These are phyloP conservation scores for Primulina tabacum DNA, from an alignment of 257 asterid species.

Conservation along the genomic window DNA sequence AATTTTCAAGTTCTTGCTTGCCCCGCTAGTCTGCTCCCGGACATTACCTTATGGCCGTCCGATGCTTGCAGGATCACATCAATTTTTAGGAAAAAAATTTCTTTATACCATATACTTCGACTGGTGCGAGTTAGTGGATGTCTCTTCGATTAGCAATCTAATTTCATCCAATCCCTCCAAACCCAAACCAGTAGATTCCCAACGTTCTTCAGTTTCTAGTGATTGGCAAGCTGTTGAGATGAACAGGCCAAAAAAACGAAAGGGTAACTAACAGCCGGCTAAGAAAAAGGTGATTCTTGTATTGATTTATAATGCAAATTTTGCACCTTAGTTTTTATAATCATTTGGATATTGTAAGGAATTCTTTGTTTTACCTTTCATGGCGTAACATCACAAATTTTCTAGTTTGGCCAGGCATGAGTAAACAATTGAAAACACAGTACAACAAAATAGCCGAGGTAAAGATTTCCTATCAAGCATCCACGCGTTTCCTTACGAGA, in stretches of 20 bases:
- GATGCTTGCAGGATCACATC: not conserved
- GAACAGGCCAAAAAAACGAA: not conserved
- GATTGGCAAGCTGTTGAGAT: not conserved
- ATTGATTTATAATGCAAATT: not conserved
- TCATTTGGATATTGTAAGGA: not conserved
- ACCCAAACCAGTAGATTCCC: not conserved
- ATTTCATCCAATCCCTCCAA: not conserved
- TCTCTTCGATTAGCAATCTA: too few species aligned
- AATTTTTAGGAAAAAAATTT: not conserved
- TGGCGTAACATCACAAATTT: not conserved
- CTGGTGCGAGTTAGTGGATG: not conserved
- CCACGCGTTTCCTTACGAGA: slow-evolving; percentile 10
- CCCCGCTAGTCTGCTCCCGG: not conserved
- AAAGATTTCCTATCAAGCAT: not conserved
- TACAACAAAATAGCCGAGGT: not conserved
- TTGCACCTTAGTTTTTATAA: not conserved
- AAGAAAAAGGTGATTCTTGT: not conserved
- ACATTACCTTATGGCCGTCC: too few species aligned
- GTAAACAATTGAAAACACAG: not conserved
- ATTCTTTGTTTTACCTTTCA: too few species aligned
- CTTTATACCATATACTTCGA: too few species aligned
- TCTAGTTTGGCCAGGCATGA: not conserved
- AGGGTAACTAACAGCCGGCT: too few species aligned
- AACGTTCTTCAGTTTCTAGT: not conserved
- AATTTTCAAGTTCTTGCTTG: not conserved